phyloP scores from a whole-genome alignment of 371 early-diverging fungal genomes.

The Mucor indicus region DNA sequence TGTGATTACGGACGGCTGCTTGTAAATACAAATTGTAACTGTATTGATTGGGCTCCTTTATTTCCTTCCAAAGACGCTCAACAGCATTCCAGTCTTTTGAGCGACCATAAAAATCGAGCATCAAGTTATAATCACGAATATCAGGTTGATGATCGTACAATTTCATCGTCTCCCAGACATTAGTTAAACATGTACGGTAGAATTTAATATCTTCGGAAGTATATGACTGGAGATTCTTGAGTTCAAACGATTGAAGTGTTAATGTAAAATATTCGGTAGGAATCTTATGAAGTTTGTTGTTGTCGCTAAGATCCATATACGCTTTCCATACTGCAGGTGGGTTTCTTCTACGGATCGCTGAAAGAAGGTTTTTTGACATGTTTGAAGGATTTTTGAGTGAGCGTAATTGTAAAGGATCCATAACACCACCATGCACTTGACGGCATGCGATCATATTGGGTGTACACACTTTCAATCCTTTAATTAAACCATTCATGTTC shows the following conservation, averaged over 20 bases:
- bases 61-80: constrained; percentile 3
- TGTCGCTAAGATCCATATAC: constrained; percentile 24
- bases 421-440: not conserved
- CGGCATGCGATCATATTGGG: too few relatives aligned
- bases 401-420: constrained; percentile 6
- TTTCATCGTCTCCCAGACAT: constrained; percentile 31
- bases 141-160: constrained; percentile 9
- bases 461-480: too few relatives aligned
- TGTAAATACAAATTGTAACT: constrained; percentile 42
- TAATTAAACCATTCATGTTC: too few relatives aligned
- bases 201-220: constrained; percentile 22
- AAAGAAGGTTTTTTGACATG: constrained; percentile 15
- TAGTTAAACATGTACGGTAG: constrained; percentile 24
- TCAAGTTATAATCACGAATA: constrained; percentile 45
- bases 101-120: constrained; percentile 41
- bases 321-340: constrained; percentile 40
- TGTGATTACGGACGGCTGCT: constrained; percentile 29
- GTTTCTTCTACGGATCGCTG: constrained; percentile 27
- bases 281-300: constrained; percentile 16
- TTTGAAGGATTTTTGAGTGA: constrained; percentile 1
- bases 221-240: constrained; percentile 24
- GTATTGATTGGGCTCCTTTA: constrained; percentile 18
- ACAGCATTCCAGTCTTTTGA: constrained; percentile 26
- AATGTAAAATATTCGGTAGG: constrained; percentile 30
- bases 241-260: constrained; percentile 33